Percentiles rank a stretch among this genome's conserved stretches.
Evolutionary conservation across 1,284 basidiomycete genomes (phyloP).

Genomic region (Mycena citricolor): DNA sequence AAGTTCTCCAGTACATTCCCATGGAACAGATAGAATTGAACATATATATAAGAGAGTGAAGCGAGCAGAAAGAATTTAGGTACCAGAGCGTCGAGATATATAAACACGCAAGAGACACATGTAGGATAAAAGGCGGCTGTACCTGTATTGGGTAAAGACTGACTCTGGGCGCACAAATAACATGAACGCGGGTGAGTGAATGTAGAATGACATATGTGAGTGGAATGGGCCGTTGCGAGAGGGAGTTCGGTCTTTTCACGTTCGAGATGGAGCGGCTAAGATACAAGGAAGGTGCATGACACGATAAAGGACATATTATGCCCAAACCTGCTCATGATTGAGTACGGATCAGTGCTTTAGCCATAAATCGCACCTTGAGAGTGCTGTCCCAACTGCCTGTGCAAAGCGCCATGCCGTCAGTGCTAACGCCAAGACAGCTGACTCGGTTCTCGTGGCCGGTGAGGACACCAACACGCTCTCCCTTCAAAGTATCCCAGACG

Average conservation of each 20-base stretch:
- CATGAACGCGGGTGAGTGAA: constrained; percentile 49
- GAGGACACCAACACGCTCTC: constrained; percentile 94
- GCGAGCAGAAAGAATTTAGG: constrained; percentile 18
- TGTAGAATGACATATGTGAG: constrained; percentile 46
- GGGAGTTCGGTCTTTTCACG: constrained; percentile 26
- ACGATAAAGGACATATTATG: constrained; percentile 37
- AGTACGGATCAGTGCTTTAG: constrained; percentile 16
- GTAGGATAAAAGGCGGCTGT: constrained; percentile 35
- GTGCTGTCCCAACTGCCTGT: constrained; percentile 98
- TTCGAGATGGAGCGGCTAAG: constrained; percentile 22
- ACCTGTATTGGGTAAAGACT: constrained; percentile 54
- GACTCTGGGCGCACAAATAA: constrained; percentile 52
- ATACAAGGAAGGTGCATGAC: constrained; percentile 21
- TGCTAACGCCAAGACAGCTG: constrained; percentile 92
- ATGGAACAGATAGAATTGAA: constrained; percentile 22
- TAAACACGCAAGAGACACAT: constrained; percentile 28
- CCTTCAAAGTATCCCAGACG: constrained; percentile 98
- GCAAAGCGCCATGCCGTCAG: constrained; percentile 96
- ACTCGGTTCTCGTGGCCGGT: constrained; percentile 98
- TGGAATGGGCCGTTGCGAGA: constrained; percentile 21
- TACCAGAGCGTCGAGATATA: constrained; percentile 27
- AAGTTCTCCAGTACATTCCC: constrained; percentile 7
- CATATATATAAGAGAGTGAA: constrained; percentile 27
- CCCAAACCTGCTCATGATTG: constrained; percentile 51
- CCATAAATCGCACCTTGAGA: constrained; percentile 69